Base-by-base conservation (phyloP, 2,329 filamentous ascomycete genomes). In the Periconia sp. region DNA sequence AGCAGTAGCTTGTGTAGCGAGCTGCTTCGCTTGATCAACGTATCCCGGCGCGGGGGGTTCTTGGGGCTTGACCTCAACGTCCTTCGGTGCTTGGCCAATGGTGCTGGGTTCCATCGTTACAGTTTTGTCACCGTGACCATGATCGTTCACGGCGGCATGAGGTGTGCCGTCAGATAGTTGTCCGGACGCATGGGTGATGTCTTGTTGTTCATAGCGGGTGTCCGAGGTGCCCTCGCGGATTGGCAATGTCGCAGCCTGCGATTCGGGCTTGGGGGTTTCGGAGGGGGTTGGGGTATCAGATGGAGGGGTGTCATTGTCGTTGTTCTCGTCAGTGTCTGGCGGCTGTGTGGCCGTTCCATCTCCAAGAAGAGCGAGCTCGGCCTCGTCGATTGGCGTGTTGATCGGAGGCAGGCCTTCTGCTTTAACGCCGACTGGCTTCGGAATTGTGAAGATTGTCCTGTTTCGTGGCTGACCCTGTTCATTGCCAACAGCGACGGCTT, bases 11-110 rank as follows among this genome's bases (percentile, higher is more conserved):
- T 54, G 43, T 2, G 52, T 48, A 24, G 69, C 73, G 2, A 61
- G 62, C 4, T 61, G 48, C 56, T 77, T 73, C 15, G 74, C 76
- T 50, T 76, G 72, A 18, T 72, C 73, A 13, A 77, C 43, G 33
- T 71, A 66, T 2, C 66, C 59, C 16, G 66, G 63, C n/a, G 63
- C 61, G 6, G 60, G 45, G 2, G 56, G 54, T 25, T 72, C 61
- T 36, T 66, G 59, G 8, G 61, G 59, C 36, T 61, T 58, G 3
- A 73, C 55, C 1, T 71, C 64, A 23, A 72, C 69, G 35, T 77
- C 73, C 55, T 78, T 78, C 7, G 73, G 71, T 35, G 74, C 75
- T 52, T 78, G 76, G 3, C 75, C 74, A 18, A 78, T 67, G 9
- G 75, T 78, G 37, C 59, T 57, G 11, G 76, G 73, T 49, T 78